A percentile compares a stretch with the other conserved stretches of the same genome.
Evolutionary conservation across 2,329 filamentous ascomycete species (phyloP).

Genomic region (Pseudogymnoascus sp.): DNA sequence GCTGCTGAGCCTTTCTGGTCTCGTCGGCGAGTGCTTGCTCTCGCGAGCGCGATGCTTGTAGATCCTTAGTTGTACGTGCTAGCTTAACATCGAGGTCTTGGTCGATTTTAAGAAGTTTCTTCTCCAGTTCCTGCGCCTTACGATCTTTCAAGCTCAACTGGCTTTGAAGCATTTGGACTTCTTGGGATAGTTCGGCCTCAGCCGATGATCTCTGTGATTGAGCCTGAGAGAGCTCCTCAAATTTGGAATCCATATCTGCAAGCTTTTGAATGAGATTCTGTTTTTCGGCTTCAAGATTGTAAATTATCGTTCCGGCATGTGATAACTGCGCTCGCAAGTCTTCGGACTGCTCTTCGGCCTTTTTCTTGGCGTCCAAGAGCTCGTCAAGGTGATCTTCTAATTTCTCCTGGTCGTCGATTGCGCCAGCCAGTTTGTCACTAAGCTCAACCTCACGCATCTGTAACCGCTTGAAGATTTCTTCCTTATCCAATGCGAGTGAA

Average conservation of each 20-base stretch:
- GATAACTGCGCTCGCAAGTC: conserved; percentile 74
- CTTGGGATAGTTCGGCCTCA: conserved; percentile 68
- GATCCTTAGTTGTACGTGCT: conserved; percentile 67
- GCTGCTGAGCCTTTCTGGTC: conserved; percentile 73
- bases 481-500: conserved; percentile 92
- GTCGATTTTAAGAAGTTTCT: conserved; percentile 73
- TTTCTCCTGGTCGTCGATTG: conserved; percentile 87
- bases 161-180: conserved; percentile 86
- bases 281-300: conserved; percentile 80
- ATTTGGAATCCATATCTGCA: conserved; percentile 58
- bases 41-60: conserved; percentile 63
- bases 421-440: conserved; percentile 84
- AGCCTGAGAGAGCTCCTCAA: conserved; percentile 61
- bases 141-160: conserved; percentile 83
- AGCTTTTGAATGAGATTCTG: conserved; percentile 61
- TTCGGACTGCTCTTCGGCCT: conserved; percentile 76
- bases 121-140: conserved; percentile 81
- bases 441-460: conserved; percentile 87
- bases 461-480: conserved; percentile 97
- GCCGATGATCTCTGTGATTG: conserved; percentile 68
- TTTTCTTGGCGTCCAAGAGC: conserved; percentile 80
- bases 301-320: conserved; percentile 82
- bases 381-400: conserved; percentile 90
- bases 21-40: conserved; percentile 72
- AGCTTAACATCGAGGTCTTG: conserved; percentile 86